These are phyloP conservation scores for Pseudopediastrum boryanum DNA, from an alignment of 139 green algal species.

Conservation along the genomic window DNA sequence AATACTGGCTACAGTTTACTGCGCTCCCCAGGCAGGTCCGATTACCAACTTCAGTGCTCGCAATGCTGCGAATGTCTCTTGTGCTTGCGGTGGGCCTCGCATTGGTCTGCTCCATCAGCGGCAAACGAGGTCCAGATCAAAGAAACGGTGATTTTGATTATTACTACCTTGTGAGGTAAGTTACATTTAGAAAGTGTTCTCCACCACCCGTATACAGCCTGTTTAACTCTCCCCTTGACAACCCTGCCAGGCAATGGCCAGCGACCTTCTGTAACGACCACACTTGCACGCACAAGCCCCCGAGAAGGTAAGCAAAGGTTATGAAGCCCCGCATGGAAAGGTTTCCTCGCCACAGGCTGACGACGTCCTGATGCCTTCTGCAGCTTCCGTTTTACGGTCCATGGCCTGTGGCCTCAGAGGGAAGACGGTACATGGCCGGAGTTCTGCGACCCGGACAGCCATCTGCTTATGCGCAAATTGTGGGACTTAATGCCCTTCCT, in stretches of 20 bases:
- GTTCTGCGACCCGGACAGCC: constrained; percentile 53
- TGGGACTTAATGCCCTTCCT: constrained; percentile 38
- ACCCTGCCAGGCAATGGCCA: constrained; percentile 20
- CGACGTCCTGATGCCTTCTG: background rate
- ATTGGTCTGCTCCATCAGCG: too few relatives aligned
- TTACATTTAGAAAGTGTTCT: background rate
- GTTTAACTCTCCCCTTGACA: background rate
- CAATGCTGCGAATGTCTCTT: background rate
- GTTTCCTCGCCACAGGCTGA: background rate
- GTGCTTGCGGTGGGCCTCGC: background rate
- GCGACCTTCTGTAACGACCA: constrained; percentile 44
- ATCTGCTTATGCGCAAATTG: constrained; percentile 14
- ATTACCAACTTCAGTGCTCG: background rate
- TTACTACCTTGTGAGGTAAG: constrained; percentile 32
- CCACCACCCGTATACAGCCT: background rate
- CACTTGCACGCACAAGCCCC: constrained; percentile 29
- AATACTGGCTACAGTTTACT: too few relatives aligned
- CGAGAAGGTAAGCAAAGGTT: constrained; percentile 15
- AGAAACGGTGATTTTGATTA: constrained; percentile 23
- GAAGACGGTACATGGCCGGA: constrained; percentile 58
- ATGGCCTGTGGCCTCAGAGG: constrained; percentile 81
- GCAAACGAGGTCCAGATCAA: too few relatives aligned
- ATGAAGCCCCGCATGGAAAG: background rate
- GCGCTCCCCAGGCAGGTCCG: too few relatives aligned
- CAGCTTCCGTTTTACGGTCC: constrained; percentile 75